Evolutionary conservation across 1,284 basidiomycete genomes (phyloP), one percentile per base, ranked within the genome.

Genomic region (Puccinia brachypodii): DNA sequence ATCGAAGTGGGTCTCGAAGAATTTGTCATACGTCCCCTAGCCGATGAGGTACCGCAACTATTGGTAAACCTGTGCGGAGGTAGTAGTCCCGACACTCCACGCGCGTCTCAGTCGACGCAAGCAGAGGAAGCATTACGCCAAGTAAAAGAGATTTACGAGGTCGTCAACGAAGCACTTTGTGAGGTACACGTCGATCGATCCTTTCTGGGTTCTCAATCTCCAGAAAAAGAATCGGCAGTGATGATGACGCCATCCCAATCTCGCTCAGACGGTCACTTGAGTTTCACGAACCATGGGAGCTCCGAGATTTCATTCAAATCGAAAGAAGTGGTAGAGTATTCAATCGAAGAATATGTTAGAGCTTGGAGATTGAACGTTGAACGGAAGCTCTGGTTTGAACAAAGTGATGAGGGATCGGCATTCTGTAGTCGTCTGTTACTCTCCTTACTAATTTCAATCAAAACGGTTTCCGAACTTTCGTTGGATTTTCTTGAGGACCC

Each of bases 311-410:
- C 75, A 3, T 14, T 22, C 28, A 73, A 36, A 73, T 42, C 28
- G 9, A 36, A 42, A 25, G 60, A 64, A 28, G 25, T 33, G 16
- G 33, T 68, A 38, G 79, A 56, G 16, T 16, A 64, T 4, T 38
- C 40, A 11, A 68, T 73, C 9, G 44, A 66, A 25, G 56, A 60
- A 66, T 81, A 64, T 38, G 56, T 81, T 7, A 64, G 72, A 42
- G n/a, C 60, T n/a, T 74, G 79, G 72, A 73, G 33, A 50, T 53
- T 81, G 28, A 47, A 56, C 58, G 69, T 73, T 6, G 72, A 75
- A 73, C 47, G 79, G 44, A 22, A 56, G 25, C 56, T 60, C 25
- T 81, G 79, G 79, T 73, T 81, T 58, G 79, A 81, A 72, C 71
- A 75, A 36, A 53, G 69, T 33, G 40, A 72, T 31, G 79, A 72